Base-by-base conservation (phyloP, 345 rosid genomes). In the Rhodamnia rubescens region DNA sequence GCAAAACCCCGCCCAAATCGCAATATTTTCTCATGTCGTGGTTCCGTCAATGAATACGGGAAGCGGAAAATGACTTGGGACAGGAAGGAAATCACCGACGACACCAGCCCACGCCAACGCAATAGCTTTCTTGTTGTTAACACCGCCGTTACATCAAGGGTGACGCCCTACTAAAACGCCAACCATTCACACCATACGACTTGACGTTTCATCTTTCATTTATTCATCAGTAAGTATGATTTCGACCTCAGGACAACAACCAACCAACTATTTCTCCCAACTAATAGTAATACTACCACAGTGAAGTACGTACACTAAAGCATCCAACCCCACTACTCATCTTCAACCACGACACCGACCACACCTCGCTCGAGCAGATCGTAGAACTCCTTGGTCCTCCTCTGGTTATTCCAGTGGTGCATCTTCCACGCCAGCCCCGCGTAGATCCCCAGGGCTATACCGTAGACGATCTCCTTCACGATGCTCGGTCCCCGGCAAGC, bases 381-480 rank as follows among this genome's bases (percentile, higher is more conserved):
- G 11, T 92, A 85, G 54, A 90, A 92, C 83, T 86, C 88, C 84
- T 85, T 88, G 20, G 87, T 81, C 74, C 85, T 78, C 84, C 83
- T 88, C 74, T 92, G 92, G 86, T 83, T 81, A 27, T 92, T 92
- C 92, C 93, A 90, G 55, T 89, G 92, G 82, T 88, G 85, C 91
- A 85, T 87, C 81, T 92, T 92, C 91, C 92, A 92, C 11, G 87
- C 27, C 13, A 85, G 49, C 86, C 92, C 90, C 1, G 83, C 90
- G 32, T 85, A 26, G 16, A 90, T 54, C 22, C 89, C 88, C 0
- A 89, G 85, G 24, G 56, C 52, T 12, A 90, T 83, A 51, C 92
- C 90, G 22, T 84, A 81, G 26, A 88, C 8, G 15, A 89, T 90
- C 85, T 89, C 90, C 51, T 89, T 92, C 40, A 86, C 7, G 15